Evolutionary conservation across 805 yeast species (phyloP).

Genomic region (Saturnispora kantuleensis): DNA sequence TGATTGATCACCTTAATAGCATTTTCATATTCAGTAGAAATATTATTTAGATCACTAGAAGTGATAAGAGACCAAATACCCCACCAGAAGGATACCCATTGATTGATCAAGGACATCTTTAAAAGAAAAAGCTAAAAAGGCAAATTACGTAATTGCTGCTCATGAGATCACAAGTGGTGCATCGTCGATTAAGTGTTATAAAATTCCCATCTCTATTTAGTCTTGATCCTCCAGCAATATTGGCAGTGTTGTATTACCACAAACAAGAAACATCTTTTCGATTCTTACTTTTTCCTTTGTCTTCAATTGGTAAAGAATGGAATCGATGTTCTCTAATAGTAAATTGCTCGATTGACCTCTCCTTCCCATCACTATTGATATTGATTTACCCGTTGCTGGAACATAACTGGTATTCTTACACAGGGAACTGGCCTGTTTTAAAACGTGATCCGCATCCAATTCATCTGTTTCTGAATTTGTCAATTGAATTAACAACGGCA

Average conservation of each 20-base stretch:
- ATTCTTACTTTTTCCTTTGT: constrained; percentile 7
- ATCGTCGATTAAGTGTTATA: too few relatives aligned
- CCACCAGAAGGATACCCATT: background rate
- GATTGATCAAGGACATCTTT: background rate
- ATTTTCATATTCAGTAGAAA: constrained; percentile 7
- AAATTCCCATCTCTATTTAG: too few relatives aligned
- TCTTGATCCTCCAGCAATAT: background rate
- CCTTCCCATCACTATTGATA: constrained; percentile 52
- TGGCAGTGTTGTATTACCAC: constrained; percentile 3
- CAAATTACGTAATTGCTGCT: too few relatives aligned
- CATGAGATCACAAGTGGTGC: too few relatives aligned
- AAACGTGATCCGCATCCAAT: constrained; percentile 57
- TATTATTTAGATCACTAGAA: background rate
- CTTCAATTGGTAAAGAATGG: constrained; percentile 40
- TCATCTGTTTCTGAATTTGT: constrained; percentile 40
- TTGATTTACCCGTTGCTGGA: constrained; percentile 49
- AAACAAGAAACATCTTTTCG: constrained; percentile 6
- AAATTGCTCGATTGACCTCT: constrained; percentile 34
- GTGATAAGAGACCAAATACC: background rate
- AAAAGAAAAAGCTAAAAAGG: background rate
- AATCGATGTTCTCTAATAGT: constrained; percentile 43
- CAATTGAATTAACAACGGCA: constrained; percentile 63
- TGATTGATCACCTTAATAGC: constrained; percentile 7
- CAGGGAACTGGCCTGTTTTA: constrained; percentile 55
- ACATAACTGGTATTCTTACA: constrained; percentile 53